Evolutionary conservation across 2,329 filamentous ascomycete species (phyloP), one percentile per base, ranked within the genome.

Genomic region (Hirsutella thompsonii): DNA sequence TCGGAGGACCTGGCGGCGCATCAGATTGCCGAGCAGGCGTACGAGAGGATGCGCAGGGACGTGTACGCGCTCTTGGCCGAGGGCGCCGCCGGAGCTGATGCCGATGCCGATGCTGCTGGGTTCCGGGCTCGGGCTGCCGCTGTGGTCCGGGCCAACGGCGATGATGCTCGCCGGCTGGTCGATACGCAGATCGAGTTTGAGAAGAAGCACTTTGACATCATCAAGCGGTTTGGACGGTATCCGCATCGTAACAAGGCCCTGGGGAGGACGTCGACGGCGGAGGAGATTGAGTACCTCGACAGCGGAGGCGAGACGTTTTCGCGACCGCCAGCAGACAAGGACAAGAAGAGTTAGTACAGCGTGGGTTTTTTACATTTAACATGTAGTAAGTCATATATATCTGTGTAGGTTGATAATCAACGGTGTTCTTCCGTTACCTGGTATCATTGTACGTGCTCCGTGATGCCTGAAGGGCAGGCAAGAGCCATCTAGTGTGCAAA

Each of bases 141-240:
- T 14, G 55, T 56, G 4, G 44, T 60, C 13, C 49, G 50, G 2
- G 43, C 40, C 2, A 45, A 55, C 16, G 51, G 52, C 3, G 51
- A 56, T 3, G 51, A 52, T 2, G 49, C 58, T 1, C 49, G 42
- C 33, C 40, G 43, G 16, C 19, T 61, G 5, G 53, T 50, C 2
- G 41, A 48, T 13, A 39, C 33, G n/a, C 49, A 49, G 9, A 11
- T 50, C 3, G 53, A 56, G 3, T 64, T 65, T 38, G 64, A 67
- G 46, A 55, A 55, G 47, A 63, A 60, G 47, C 76, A 80, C 50
- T 51, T 54, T 19, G 63, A 63, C 19, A 68, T 77, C 13, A 55
- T 80, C 30, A 55, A 64, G 42, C 59, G 44, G 42, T 80, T 79
- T 52, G 74, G 74, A 1, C 56, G 76, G 40, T 80, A 77, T 56